Evolutionary conservation across 2,329 filamentous ascomycete genomes (phyloP).

Genomic region (Zasmidium angulare): DNA sequence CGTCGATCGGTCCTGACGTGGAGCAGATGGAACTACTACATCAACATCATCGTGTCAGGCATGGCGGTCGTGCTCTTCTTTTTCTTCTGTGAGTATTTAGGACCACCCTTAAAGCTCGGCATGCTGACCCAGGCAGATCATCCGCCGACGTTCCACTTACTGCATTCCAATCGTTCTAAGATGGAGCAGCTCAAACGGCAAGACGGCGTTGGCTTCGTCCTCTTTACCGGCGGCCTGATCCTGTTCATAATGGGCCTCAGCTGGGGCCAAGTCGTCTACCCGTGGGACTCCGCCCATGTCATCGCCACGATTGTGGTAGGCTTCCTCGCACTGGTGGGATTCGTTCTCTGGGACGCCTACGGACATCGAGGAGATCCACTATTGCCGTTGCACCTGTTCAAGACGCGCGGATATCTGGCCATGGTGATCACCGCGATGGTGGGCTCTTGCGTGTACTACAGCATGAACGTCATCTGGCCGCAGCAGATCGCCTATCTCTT

Average conservation of each 20-base stretch:
- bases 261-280: constrained; percentile 22
- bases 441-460: constrained; percentile 37
- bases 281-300: constrained; percentile 19
- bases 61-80: constrained; percentile 2
- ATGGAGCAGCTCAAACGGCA: constrained; percentile 6
- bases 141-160: constrained; percentile 4
- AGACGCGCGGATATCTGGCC: constrained; percentile 31
- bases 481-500: constrained; percentile 7
- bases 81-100: constrained; percentile 1
- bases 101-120: background rate
- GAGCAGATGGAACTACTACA: constrained; percentile 6
- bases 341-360: constrained; percentile 12
- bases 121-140: background rate
- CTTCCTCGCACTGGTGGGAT: constrained; percentile 9
- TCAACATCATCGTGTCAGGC: constrained; percentile 2
- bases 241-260: constrained; percentile 25
- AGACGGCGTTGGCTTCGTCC: constrained; percentile 2
- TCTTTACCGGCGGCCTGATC: constrained; percentile 19
- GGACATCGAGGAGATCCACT: constrained; percentile 24
- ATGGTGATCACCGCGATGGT: constrained; percentile 34
- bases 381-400: constrained; percentile 31
- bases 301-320: constrained; percentile 18
- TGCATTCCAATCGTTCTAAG: constrained; percentile 1
- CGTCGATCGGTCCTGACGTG: background rate
- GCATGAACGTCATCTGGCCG: constrained; percentile 18